Percentiles rank a stretch among this genome's conserved stretches.
Conservation (phyloP, 192 early-diverging fungal genomes). For the Jimgerdemannia lactiflua region DNA sequence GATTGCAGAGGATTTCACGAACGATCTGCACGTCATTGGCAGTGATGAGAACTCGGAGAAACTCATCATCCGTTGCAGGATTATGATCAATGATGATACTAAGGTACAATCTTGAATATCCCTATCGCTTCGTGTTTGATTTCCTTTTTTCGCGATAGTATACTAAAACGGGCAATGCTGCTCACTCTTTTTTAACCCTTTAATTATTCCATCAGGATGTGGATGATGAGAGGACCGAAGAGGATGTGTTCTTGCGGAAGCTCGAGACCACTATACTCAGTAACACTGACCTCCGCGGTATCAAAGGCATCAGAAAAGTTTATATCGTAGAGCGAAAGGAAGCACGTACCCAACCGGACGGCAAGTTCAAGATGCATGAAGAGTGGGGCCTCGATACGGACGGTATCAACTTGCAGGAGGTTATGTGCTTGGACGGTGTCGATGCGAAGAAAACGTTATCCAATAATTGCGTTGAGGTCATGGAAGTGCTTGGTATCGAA, state of each 20-base stretch:
- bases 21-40: constrained; percentile 79
- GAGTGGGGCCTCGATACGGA: constrained; percentile 91
- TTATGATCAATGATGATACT: constrained; percentile 41
- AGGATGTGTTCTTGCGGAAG: constrained; percentile 87
- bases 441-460: constrained; percentile 80
- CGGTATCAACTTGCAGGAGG: constrained; percentile 87
- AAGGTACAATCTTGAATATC: too few relatives aligned
- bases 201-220: constrained; percentile 23
- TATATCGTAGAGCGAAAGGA: constrained; percentile 69
- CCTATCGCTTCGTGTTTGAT: too few relatives aligned
- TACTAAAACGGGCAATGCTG: too few relatives aligned
- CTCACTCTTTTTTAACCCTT: too few relatives aligned
- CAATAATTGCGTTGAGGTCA: constrained; percentile 91
- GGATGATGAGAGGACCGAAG: constrained; percentile 67
- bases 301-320: constrained; percentile 79
- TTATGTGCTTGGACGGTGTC: constrained; percentile 83
- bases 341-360: constrained; percentile 48
- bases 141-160: too few relatives aligned
- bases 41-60: constrained; percentile 90
- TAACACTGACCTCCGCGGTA: constrained; percentile 85
- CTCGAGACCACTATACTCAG: constrained; percentile 87
- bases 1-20: constrained; percentile 76
- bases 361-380: constrained; percentile 58
- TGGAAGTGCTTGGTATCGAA: constrained; percentile 94
- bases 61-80: constrained; percentile 85